Evolutionary conservation across 1,284 basidiomycete genomes (phyloP).

Genomic region (Macrocystidia cucumis): DNA sequence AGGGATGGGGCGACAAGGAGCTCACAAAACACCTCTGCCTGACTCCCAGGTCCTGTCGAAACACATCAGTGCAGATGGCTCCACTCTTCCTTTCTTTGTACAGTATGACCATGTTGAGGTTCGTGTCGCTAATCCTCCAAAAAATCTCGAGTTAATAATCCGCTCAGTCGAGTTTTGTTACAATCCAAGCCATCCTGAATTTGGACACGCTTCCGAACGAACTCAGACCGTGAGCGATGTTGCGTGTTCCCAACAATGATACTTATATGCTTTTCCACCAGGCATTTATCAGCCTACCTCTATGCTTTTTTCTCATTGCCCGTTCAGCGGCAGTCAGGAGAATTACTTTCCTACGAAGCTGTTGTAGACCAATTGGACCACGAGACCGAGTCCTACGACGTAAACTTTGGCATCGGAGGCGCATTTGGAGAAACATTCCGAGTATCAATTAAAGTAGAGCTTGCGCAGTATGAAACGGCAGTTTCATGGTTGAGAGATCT

Average conservation of each 20-base stretch:
- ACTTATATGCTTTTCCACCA: conserved; percentile 20
- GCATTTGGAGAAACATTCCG: conserved; percentile 74
- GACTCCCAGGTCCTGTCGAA: conserved; percentile 52
- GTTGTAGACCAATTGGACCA: conserved; percentile 89
- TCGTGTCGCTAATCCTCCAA: conserved; percentile 13
- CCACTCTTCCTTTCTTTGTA: conserved; percentile 78
- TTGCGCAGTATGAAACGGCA: conserved; percentile 72
- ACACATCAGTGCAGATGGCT: conserved; percentile 68
- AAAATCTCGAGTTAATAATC: conserved; percentile 9
- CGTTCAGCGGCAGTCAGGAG: conserved; percentile 64
- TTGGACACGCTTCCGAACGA: conserved; percentile 62
- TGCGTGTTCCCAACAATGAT: conserved; percentile 5
- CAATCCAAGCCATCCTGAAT: conserved; percentile 76
- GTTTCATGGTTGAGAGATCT: conserved; percentile 89
- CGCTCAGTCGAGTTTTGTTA: conserved; percentile 84
- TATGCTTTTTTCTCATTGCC: conserved; percentile 89
- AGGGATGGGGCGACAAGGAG: conserved; percentile 33
- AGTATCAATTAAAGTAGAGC: conserved; percentile 82
- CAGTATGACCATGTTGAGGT: conserved; percentile 88
- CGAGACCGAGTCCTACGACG: conserved; percentile 87
- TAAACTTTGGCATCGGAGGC: conserved; percentile 61
- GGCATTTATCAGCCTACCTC: conserved; percentile 80
- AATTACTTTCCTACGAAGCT: conserved; percentile 76
- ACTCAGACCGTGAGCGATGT: conserved; percentile 62
- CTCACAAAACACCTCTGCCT: conserved; percentile 12